These are phyloP conservation scores for Fomitopsis serialis DNA, from an alignment of 768 basidiomycete species.

Conservation along the genomic window DNA sequence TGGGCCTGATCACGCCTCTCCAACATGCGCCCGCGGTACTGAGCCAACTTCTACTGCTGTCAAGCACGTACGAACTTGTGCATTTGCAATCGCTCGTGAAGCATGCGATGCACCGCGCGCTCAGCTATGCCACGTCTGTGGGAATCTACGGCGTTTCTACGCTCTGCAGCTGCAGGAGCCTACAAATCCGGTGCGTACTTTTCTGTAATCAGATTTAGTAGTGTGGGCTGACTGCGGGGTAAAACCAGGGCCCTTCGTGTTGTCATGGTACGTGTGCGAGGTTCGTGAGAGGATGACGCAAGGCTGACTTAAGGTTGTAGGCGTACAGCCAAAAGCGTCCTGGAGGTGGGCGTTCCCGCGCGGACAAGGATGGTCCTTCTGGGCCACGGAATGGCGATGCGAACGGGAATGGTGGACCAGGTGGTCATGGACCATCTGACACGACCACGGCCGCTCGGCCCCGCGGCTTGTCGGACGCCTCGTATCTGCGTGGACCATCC, in stretches of 20 bases:
- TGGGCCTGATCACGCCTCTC: conserved; percentile 80
- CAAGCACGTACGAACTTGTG: conserved; percentile 74
- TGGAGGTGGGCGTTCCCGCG: conserved; percentile 42
- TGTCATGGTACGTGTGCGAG: conserved; percentile 54
- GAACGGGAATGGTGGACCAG: conserved; percentile 25
- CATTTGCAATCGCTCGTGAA: conserved; percentile 79
- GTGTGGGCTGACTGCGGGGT: background rate
- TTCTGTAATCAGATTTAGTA: conserved; percentile 9
- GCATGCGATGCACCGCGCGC: conserved; percentile 88
- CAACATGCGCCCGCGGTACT: conserved; percentile 90
- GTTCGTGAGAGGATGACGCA: background rate
- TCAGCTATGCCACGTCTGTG: conserved; percentile 81
- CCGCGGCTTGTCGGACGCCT: conserved; percentile 74
- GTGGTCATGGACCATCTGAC: conserved; percentile 30
- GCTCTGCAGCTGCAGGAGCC: conserved; percentile 78
- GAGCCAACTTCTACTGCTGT: conserved; percentile 78
- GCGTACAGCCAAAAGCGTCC: conserved; percentile 77
- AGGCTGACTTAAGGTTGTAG: conserved; percentile 27
- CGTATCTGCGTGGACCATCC: conserved; percentile 23
- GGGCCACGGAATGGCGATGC: conserved; percentile 12
- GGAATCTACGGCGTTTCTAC: conserved; percentile 96
- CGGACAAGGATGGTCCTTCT: conserved; percentile 35
- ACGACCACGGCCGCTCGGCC: conserved; percentile 40
- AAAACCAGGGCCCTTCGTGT: conserved; percentile 64
- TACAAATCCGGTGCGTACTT: conserved; percentile 75